phyloP scores from a whole-genome alignment of 2,329 filamentous ascomycete genomes.

The Sporothrix luriei region DNA sequence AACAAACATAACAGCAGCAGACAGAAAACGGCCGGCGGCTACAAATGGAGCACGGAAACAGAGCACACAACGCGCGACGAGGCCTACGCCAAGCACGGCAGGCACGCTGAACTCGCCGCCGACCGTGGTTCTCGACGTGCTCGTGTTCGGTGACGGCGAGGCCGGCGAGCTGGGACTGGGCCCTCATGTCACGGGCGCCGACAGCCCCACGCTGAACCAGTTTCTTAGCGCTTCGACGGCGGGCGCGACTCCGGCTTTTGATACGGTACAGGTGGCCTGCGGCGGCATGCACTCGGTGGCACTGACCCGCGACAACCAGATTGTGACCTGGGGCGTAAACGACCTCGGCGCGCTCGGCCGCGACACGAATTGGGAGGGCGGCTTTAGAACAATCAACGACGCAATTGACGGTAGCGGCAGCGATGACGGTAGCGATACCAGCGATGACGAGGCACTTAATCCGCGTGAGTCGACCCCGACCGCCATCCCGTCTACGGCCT shows the following conservation, averaged over 20 bases:
- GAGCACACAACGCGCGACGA: too few relatives aligned
- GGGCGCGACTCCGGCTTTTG: not conserved
- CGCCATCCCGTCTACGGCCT: constrained; percentile 54
- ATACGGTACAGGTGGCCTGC: not conserved
- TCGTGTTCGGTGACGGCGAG: not conserved
- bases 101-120: not conserved
- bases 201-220: not conserved
- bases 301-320: not conserved
- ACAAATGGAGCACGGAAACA: too few relatives aligned
- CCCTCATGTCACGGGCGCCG: not conserved
- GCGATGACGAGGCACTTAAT: constrained; percentile 48
- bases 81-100: too few relatives aligned
- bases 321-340: not conserved
- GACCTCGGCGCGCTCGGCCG: not conserved
- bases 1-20: too few relatives aligned
- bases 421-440: too few relatives aligned
- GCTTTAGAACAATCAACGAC: too few relatives aligned
- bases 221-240: too few relatives aligned
- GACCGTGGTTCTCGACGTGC: not conserved
- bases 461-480: constrained; percentile 61
- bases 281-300: not conserved
- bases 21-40: too few relatives aligned
- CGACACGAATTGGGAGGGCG: not conserved
- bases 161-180: not conserved
- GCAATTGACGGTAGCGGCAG: too few relatives aligned